Percentiles rank a stretch among this genome's conserved stretches.
Conservation (phyloP, 768 basidiomycete genomes). For the Podaxis sp. region DNA sequence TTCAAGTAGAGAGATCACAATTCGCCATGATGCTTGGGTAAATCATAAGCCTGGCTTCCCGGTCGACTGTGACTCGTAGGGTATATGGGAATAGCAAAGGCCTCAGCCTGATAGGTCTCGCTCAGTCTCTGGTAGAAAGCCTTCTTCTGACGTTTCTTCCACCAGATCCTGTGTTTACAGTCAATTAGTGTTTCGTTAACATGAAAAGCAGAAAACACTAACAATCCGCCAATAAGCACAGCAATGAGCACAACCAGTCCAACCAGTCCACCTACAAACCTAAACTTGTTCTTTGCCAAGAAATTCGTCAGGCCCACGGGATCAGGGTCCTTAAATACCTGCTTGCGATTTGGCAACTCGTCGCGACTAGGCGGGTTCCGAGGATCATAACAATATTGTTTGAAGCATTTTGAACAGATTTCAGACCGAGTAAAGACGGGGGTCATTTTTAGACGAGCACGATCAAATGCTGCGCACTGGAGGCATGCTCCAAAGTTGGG, state of each 20-base stretch:
- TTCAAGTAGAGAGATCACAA: not conserved
- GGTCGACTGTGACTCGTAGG: not conserved
- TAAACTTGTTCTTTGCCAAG: constrained; percentile 41
- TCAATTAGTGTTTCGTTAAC: not conserved
- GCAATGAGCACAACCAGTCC: constrained; percentile 41
- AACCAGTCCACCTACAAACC: constrained; percentile 46
- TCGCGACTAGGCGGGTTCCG: constrained; percentile 38
- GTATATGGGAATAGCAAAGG: not conserved
- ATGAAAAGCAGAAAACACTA: constrained; percentile 21
- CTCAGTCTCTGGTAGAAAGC: constrained; percentile 8
- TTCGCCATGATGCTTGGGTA: constrained; percentile 4
- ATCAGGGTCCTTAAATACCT: constrained; percentile 53
- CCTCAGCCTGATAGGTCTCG: constrained; percentile 10
- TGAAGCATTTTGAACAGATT: constrained; percentile 44
- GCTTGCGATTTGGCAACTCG: constrained; percentile 43
- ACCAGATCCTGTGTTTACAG: constrained; percentile 22
- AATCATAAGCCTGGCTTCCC: not conserved
- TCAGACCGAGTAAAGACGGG: constrained; percentile 37
- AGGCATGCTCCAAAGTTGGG: constrained; percentile 63
- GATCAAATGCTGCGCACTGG: constrained; percentile 60
- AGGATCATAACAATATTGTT: constrained; percentile 55
- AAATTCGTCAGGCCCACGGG: constrained; percentile 46
- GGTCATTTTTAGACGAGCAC: constrained; percentile 40
- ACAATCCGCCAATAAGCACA: constrained; percentile 36
- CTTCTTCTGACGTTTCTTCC: constrained; percentile 23